These are phyloP conservation scores for Geoglossum cookeanum DNA, from an alignment of 2,329 filamentous ascomycete species.

Conservation along the genomic window DNA sequence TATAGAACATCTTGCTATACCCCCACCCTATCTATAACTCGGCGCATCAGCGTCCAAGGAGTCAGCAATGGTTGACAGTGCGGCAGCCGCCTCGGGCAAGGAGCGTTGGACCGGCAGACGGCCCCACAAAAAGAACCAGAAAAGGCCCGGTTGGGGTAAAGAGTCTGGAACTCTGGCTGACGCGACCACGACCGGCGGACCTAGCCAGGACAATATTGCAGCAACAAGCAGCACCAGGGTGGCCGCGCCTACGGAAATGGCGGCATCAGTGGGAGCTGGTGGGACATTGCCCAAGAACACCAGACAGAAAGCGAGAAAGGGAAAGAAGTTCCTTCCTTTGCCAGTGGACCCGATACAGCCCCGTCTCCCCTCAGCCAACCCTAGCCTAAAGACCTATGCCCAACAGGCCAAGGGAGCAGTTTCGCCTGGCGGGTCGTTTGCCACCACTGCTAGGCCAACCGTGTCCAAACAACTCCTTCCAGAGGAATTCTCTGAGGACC, in stretches of 20 bases:
- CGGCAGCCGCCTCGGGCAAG: not conserved
- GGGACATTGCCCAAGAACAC: not conserved
- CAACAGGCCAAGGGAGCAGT: not conserved
- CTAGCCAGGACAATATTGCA: not conserved
- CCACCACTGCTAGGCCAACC: not conserved
- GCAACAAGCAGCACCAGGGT: not conserved
- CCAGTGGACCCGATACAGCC: not conserved
- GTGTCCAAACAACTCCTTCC: not conserved
- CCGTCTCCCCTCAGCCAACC: not conserved
- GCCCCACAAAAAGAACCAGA: too few relatives aligned
- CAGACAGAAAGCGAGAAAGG: not conserved
- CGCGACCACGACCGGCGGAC: not conserved
- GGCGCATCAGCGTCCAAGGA: not conserved
- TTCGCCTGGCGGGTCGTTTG: not conserved
- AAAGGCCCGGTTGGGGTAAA: not conserved
- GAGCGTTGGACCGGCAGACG: not conserved
- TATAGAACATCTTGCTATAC: not conserved
- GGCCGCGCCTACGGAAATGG: not conserved
- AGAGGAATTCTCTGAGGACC: not conserved
- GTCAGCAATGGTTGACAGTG: not conserved
- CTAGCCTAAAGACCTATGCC: not conserved
- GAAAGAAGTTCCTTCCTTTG: not conserved
- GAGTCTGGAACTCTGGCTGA: not conserved
- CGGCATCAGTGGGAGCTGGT: not conserved
- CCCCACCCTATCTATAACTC: too few relatives aligned